Base-by-base conservation (phyloP, 306 rosid genomes). In the Pterocarpus macrocarpus region DNA sequence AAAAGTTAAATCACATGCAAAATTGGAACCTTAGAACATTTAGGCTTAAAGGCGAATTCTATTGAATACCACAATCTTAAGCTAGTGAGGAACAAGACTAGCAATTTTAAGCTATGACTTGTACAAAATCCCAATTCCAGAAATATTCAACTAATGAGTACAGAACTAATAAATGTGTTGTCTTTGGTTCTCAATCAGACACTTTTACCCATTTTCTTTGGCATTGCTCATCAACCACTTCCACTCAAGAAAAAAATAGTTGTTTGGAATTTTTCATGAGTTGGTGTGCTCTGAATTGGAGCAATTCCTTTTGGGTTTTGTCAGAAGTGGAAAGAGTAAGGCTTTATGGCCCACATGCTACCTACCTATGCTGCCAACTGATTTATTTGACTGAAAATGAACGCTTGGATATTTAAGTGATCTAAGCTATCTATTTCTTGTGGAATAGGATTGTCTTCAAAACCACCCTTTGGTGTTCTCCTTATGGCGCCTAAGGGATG, bases 321-420 rank as follows among this genome's bases (percentile, higher is more conserved):
- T 14, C 34, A 55, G 9, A 36, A 66, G 6, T 17, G 38, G 9
- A 8, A 34, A 35, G 41, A 33, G 34, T 36, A 71, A 44, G 33
- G 16, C 13, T 44, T 33, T 15, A 4, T 12, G 13, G 56, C 56
- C 62, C 35, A 70, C 57, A 47, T 79, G 77, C 47, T 69, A 5
- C 67, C 59, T 69, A 8, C 75, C 82, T n/a, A 49, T 59, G 15
- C 65, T 59, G 36, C 65, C 35, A 9, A 59, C 44, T 44, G 50
- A 47, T 34, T 35, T 34, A 6, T 69, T 56, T 47, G 62, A 67
- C 35, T 15, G 35, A 3, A 45, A 58, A 79, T 32, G 75, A 79
- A 8, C n/a, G 34, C 62, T 33, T 34, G 41, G 4, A 38, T 36
- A 55, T 73, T 36, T 56, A 73, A 70, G 52, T 13, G 17, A 11